These are phyloP conservation scores for Trichoderma atrobrunneum DNA, from an alignment of 2,329 filamentous ascomycete species.

Conservation along the genomic window DNA sequence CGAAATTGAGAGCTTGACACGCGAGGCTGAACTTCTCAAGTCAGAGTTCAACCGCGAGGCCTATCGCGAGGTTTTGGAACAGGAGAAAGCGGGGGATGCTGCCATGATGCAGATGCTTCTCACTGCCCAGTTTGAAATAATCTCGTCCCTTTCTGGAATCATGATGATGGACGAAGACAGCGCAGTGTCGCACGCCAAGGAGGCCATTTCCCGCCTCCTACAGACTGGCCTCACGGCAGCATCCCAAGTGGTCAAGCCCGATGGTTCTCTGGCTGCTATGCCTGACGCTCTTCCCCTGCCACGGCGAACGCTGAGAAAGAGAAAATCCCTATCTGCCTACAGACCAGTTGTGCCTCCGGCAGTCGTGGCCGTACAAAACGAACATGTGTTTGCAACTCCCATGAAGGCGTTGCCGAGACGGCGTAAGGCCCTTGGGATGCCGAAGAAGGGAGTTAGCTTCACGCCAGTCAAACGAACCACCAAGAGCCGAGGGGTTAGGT, in stretches of 20 bases:
- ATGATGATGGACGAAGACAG: conserved; percentile 79
- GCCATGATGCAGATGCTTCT: conserved; percentile 78
- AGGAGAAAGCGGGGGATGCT: conserved; percentile 78
- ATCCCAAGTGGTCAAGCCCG: conserved; percentile 85
- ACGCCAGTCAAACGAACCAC: conserved; percentile 72
- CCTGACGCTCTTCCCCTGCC: conserved; percentile 68
- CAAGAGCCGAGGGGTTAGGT: conserved; percentile 78
- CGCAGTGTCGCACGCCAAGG: conserved; percentile 75
- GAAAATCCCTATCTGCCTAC: conserved; percentile 47
- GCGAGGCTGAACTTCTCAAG: conserved; percentile 85
- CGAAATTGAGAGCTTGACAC: conserved; percentile 68
- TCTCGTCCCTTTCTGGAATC: conserved; percentile 78
- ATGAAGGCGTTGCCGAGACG: conserved; percentile 77
- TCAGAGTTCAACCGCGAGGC: conserved; percentile 78
- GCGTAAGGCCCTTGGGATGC: conserved; percentile 60
- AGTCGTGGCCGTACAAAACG: conserved; percentile 35
- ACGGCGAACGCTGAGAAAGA: conserved; percentile 75
- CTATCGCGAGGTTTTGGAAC: conserved; percentile 72
- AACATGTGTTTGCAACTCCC: conserved; percentile 45
- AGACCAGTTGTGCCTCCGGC: conserved; percentile 47
- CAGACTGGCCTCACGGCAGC: conserved; percentile 71
- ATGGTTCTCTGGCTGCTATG: conserved; percentile 60
- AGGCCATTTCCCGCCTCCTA: conserved; percentile 73
- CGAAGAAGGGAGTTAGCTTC: conserved; percentile 71
- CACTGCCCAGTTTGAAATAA: conserved; percentile 86